Percentiles rank a stretch among this genome's conserved stretches.
These are phyloP conservation scores for Bipolaris cookei DNA, from an alignment of 2,329 filamentous ascomycete genomes.

Conservation along the genomic window DNA sequence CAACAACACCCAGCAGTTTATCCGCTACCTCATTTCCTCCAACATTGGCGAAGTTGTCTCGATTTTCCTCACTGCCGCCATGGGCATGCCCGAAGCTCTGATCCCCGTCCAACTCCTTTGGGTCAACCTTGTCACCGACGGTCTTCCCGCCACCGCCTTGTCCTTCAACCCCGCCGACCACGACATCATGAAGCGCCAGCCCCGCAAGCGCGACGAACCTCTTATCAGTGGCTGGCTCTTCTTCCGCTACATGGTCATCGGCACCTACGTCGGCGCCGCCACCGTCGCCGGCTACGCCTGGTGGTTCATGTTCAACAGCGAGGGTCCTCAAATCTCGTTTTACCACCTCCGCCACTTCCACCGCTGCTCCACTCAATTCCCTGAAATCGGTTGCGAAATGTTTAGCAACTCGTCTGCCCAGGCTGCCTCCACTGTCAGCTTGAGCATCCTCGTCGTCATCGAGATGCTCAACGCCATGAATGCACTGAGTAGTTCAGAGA, in stretches of 20 bases:
- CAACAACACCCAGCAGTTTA: constrained; percentile 99
- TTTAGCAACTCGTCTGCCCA: constrained; percentile 86
- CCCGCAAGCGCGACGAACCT: constrained; percentile 88
- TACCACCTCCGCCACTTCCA: constrained; percentile 92
- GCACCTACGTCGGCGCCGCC: constrained; percentile 90
- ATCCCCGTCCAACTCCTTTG: constrained; percentile 97
- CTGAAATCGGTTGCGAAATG: constrained; percentile 90
- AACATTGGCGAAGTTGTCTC: constrained; percentile 99
- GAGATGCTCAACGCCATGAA: constrained; percentile 99
- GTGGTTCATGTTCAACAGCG: constrained; percentile 98
- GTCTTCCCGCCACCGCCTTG: constrained; percentile 91
- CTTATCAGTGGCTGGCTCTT: constrained; percentile 96
- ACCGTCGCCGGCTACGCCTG: constrained; percentile 98
- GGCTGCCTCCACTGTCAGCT: constrained; percentile 88
- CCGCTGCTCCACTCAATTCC: constrained; percentile 82
- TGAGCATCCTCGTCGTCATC: constrained; percentile 91
- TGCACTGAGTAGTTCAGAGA: constrained; percentile 92
- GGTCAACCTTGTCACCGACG: constrained; percentile 98
- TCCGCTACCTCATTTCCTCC: constrained; percentile 97
- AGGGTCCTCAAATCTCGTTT: constrained; percentile 90
- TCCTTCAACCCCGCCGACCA: constrained; percentile 99
- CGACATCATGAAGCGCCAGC: constrained; percentile 93
- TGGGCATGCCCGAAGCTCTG: constrained; percentile 96
- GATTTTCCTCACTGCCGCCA: constrained; percentile 94
- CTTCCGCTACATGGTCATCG: constrained; percentile 96